phyloP scores from a whole-genome alignment of 73 alveolate genomes.

The Uronychia setigera region DNA sequence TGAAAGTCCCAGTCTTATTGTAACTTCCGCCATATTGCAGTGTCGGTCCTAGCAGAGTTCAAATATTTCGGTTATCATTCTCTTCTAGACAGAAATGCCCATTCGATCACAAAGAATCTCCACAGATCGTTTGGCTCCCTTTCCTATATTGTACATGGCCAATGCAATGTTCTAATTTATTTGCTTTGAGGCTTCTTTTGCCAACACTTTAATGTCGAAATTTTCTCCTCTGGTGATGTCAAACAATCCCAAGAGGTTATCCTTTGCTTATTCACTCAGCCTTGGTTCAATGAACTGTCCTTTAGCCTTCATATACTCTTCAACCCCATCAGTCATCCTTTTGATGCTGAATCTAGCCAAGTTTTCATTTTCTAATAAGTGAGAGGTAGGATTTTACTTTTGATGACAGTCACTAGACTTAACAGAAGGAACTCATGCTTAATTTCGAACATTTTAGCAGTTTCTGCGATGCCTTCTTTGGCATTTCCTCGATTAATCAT shows the following conservation, averaged over 20 bases:
- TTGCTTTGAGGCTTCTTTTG: neutral
- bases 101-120: neutral
- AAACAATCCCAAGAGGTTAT: neutral
- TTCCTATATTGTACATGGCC: neutral
- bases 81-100: neutral
- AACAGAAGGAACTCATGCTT: neutral
- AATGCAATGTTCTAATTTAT: neutral
- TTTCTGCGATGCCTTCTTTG: neutral
- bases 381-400: neutral
- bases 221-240: neutral
- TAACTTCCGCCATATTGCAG: neutral
- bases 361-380: neutral
- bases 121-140: neutral
- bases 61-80: neutral
- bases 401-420: neutral
- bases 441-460: conserved; percentile 4
- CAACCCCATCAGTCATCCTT: neutral
- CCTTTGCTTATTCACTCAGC: neutral
- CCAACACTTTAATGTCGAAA: neutral
- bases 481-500: neutral
- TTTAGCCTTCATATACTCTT: neutral
- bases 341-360: neutral
- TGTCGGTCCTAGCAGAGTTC: neutral
- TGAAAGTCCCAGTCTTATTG: neutral
- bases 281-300: neutral